These are phyloP conservation scores for Zygoascus meyerae DNA, from an alignment of 1,139 yeast species.

Conservation along the genomic window DNA sequence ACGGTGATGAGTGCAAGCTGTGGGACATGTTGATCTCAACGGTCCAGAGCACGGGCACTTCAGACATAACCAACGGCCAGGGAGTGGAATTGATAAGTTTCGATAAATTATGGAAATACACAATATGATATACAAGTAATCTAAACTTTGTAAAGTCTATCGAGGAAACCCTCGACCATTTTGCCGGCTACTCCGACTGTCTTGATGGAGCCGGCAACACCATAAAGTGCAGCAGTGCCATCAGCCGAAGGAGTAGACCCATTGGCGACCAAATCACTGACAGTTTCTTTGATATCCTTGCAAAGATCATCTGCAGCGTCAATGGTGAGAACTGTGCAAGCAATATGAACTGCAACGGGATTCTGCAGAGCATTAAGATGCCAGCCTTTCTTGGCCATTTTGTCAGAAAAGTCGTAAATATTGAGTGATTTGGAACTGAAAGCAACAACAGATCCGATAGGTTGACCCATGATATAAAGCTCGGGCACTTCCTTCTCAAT, in stretches of 20 bases:
- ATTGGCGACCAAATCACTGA: conserved; percentile 38
- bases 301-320: conserved; percentile 59
- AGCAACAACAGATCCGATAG: conserved; percentile 73
- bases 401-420: conserved; percentile 73
- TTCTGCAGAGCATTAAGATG: conserved; percentile 79
- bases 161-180: conserved; percentile 72
- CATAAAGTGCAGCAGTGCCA: conserved; percentile 80
- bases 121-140: not conserved
- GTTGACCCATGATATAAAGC: conserved; percentile 74
- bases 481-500: conserved; percentile 45
- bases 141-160: conserved; percentile 57
- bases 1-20: too few species aligned
- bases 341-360: conserved; percentile 89
- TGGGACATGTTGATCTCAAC: too few species aligned
- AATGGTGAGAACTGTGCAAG: conserved; percentile 69
- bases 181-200: conserved; percentile 83
- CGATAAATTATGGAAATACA: too few species aligned
- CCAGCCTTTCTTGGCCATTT: conserved; percentile 70
- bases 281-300: conserved; percentile 46
- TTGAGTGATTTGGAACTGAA: conserved; percentile 57
- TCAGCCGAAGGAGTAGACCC: conserved; percentile 31
- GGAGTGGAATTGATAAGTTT: too few species aligned
- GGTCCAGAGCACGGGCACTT: too few species aligned
- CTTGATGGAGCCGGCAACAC: conserved; percentile 86
- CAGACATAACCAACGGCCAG: too few species aligned